Evolutionary conservation across 345 rosid genomes (phyloP).

Genomic region (Trapa incisa): DNA sequence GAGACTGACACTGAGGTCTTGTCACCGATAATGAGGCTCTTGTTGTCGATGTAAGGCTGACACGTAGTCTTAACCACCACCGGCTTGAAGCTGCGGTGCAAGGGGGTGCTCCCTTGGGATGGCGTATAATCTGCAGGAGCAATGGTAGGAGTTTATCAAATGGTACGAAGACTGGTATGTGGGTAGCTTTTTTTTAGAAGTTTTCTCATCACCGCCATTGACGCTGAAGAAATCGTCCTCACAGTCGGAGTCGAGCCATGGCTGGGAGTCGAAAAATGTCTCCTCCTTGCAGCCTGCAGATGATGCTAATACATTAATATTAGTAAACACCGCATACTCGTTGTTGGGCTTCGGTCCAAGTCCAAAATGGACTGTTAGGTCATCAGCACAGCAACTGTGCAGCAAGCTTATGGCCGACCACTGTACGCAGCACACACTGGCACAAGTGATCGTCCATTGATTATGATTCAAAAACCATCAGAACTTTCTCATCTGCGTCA

Average conservation of each 20-base stretch:
- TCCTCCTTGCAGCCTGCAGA: conserved; percentile 78
- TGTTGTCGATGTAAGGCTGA: conserved; percentile 23
- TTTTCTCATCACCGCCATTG: conserved; percentile 53
- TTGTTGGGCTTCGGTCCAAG: no score
- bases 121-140: conserved; percentile 72
- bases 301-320: neutral
- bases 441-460: no score
- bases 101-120: conserved; percentile 73
- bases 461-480: no score
- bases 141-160: neutral
- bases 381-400: no score
- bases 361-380: no score
- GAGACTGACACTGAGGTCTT: conserved; percentile 24
- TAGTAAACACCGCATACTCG: no score
- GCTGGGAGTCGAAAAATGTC: conserved; percentile 61
- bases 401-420: no score
- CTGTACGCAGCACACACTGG: no score
- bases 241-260: conserved; percentile 73
- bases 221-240: conserved; percentile 93
- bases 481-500: no score
- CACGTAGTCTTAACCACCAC: neutral
- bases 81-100: conserved; percentile 33
- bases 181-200: neutral
- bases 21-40: conserved; percentile 2
- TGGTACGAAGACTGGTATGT: neutral